Percentiles rank a stretch among this genome's conserved stretches.
Conservation (phyloP, 2,329 filamentous ascomycete genomes). For the Metarhizium guizhouense region DNA sequence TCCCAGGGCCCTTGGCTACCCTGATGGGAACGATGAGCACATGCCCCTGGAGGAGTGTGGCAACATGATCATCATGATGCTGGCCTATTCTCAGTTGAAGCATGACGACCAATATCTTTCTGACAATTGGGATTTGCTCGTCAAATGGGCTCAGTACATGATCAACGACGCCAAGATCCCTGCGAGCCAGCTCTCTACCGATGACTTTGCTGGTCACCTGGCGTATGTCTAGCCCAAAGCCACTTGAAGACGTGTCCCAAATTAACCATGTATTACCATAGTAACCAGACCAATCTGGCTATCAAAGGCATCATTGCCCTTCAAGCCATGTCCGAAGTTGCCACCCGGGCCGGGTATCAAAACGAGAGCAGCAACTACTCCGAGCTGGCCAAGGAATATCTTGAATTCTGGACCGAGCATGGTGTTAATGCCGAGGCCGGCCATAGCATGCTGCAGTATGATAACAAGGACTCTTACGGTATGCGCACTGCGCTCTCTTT, state of each 20-base stretch:
- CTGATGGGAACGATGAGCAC: slow-evolving; percentile 60
- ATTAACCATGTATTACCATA: slow-evolving; percentile 3
- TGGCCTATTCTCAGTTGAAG: slow-evolving; percentile 55
- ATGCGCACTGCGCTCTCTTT: no score
- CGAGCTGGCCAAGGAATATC: slow-evolving; percentile 55
- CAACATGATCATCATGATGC: slow-evolving; percentile 75
- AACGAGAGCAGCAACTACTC: slow-evolving; percentile 51
- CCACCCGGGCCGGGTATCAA: slow-evolving; percentile 49
- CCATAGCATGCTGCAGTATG: slow-evolving; percentile 72
- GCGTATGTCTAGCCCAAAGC: slow-evolving; percentile 10
- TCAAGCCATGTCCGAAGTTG: slow-evolving; percentile 67
- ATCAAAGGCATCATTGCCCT: slow-evolving; percentile 79
- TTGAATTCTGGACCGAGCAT: slow-evolving; percentile 61
- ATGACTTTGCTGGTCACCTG: slow-evolving; percentile 70
- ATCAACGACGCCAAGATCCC: slow-evolving; percentile 68
- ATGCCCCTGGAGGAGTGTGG: slow-evolving; percentile 74
- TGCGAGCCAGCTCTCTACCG: slow-evolving; percentile 69
- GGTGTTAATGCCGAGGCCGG: slow-evolving; percentile 60
- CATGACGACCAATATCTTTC: slow-evolving; percentile 46
- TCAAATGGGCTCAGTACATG: slow-evolving; percentile 71
- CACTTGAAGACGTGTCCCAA: neutral
- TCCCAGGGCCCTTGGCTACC: slow-evolving; percentile 62
- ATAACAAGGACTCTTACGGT: slow-evolving; percentile 46
- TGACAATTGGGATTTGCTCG: slow-evolving; percentile 62
- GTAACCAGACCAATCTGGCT: slow-evolving; percentile 71